Base-by-base conservation (phyloP, 2,329 filamentous ascomycete genomes). In the Fusarium goolgardi region DNA sequence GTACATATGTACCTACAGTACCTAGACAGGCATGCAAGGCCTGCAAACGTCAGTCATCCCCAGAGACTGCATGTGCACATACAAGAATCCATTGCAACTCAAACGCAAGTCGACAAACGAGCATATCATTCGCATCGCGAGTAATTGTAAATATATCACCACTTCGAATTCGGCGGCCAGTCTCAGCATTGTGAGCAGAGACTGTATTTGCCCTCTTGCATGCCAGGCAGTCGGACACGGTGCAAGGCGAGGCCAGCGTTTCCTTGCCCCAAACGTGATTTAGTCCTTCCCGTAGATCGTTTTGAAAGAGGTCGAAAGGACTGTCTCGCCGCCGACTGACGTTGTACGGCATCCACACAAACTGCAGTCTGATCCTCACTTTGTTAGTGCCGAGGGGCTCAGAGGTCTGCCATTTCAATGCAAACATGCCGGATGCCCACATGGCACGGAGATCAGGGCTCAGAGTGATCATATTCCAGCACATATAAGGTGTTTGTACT, bases 111-210 rank as follows among this genome's bases (percentile, higher is more conserved):
- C 34, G 18, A 11, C 34, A 35, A 35, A 35, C 7, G 1, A 10
- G 15, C 1, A 18, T 13, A 35, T 35, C 34, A 3, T 35, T n/a
- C 16, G 5, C 9, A 10, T 18, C 34, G 2, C 34, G 34, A 10
- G 10, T 2, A 11, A 35, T 35, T 5, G 8, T n/a, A 9, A 35
- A 35, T 6, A n/a, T 8, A 10, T 35, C 34, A 2, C 34, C 34
- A 2, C 18, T 35, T 35, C 1, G 34, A 9, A 35, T n/a, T 18
- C 2, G 16, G 1, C 4, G 4, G 1, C 34, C 34, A n/a, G 13
- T 34, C 5, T 35, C 0, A 16, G 3, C 18, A 10, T 35, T n/a
- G 34, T 5, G 18, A 35, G 34, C 34, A 11, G 7, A 11, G 2
- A n/a, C 18, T 35, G 8, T 10, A 2, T 15, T 7, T 32, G 15